Percentiles rank a stretch among this genome's conserved stretches.
Evolutionary conservation across 331 rosid species (phyloP).

Genomic region (Quercus tomentella): DNA sequence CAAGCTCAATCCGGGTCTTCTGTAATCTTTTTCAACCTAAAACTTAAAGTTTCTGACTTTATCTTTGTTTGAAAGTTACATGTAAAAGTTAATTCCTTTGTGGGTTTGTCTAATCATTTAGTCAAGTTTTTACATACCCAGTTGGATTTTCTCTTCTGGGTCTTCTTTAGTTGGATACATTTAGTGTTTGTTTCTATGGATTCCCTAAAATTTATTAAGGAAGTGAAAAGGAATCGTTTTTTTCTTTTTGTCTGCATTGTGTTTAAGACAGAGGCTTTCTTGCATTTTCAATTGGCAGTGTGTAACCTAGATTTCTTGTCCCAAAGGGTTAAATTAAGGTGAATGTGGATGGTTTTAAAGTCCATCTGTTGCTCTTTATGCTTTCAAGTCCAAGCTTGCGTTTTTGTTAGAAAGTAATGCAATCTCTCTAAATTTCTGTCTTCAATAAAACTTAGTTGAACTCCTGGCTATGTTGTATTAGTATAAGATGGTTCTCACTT

Average conservation of each 20-base stretch:
- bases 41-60: background rate
- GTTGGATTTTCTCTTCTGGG: background rate
- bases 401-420: no score
- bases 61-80: background rate
- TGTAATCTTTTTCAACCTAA: conserved; percentile 28
- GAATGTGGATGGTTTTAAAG: no score
- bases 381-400: no score
- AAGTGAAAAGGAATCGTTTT: no score
- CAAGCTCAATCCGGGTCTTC: conserved; percentile 48
- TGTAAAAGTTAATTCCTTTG: background rate
- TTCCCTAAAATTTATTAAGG: background rate
- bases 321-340: background rate
- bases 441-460: no score
- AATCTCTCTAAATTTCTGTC: no score
- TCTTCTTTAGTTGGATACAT: background rate
- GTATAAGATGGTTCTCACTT: background rate
- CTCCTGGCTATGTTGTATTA: background rate
- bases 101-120: background rate
- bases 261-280: background rate
- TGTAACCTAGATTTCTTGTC: background rate
- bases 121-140: background rate
- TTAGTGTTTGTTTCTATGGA: background rate
- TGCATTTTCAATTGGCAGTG: background rate
- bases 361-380: no score
- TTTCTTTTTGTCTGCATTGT: background rate